Conservation (phyloP, 352 stramenopile species). For the Globisporangium polare region DNA sequence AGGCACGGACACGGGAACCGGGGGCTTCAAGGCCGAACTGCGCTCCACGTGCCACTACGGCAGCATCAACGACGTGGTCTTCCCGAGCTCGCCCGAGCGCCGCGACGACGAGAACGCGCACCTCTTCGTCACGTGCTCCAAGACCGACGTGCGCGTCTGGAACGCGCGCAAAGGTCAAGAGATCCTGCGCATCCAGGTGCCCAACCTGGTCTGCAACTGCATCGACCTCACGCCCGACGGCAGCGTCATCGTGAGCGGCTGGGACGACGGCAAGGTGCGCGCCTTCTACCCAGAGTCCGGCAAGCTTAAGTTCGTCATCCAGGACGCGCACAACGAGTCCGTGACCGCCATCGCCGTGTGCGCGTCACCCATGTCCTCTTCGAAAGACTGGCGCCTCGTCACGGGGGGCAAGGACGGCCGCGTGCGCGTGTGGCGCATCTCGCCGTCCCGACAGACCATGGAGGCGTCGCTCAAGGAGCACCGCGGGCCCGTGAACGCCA, state of each 20-base stretch:
- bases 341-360: slow-evolving; percentile 92
- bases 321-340: slow-evolving; percentile 93
- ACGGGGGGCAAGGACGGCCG: slow-evolving; percentile 94
- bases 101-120: slow-evolving; percentile 82
- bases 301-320: slow-evolving; percentile 97
- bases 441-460: slow-evolving; percentile 92
- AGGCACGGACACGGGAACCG: neutral
- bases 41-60: slow-evolving; percentile 90
- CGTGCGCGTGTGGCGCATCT: slow-evolving; percentile 93
- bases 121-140: slow-evolving; percentile 94
- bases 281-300: slow-evolving; percentile 95
- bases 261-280: slow-evolving; percentile 96
- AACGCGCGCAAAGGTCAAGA: slow-evolving; percentile 90
- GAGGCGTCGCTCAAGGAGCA: slow-evolving; percentile 95
- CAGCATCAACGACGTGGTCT: slow-evolving; percentile 94
- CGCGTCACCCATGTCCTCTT: slow-evolving; percentile 44
- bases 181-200: slow-evolving; percentile 96
- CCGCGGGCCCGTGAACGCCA: slow-evolving; percentile 90
- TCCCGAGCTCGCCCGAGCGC: slow-evolving; percentile 60
- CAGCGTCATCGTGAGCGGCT: slow-evolving; percentile 91
- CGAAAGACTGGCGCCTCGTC: slow-evolving; percentile 85
- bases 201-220: slow-evolving; percentile 96
- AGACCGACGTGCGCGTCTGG: slow-evolving; percentile 96
- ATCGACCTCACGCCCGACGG: slow-evolving; percentile 89
- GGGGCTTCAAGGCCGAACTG: slow-evolving; percentile 49